Evolutionary conservation across 1,139 yeast species (phyloP).

Genomic region (Lodderomyces theae): DNA sequence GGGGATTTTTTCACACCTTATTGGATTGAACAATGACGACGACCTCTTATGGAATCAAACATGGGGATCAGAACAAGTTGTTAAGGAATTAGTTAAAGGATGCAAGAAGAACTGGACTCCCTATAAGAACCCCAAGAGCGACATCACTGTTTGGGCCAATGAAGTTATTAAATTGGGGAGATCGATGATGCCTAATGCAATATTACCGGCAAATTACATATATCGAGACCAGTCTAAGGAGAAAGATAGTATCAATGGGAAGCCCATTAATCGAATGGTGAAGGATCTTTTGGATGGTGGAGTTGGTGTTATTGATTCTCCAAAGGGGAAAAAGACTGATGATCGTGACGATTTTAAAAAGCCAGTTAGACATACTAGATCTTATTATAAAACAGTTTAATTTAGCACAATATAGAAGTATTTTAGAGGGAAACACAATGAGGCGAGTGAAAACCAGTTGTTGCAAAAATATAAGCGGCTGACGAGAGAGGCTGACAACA

Average conservation of each 20-base stretch:
- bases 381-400: constrained; percentile 27
- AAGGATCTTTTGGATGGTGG: constrained; percentile 25
- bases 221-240: constrained; percentile 27
- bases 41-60: constrained; percentile 57
- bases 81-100: constrained; percentile 66
- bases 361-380: constrained; percentile 38
- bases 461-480: not conserved
- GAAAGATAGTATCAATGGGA: constrained; percentile 8
- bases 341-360: constrained; percentile 28
- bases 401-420: not conserved
- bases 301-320: constrained; percentile 17
- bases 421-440: not conserved
- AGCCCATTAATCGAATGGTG: constrained; percentile 29
- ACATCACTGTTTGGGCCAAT: constrained; percentile 61
- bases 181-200: constrained; percentile 62
- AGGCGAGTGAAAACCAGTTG: not conserved
- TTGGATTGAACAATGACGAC: constrained; percentile 52
- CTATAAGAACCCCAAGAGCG: constrained; percentile 45
- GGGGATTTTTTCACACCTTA: constrained; percentile 76
- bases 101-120: constrained; percentile 69
- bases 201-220: constrained; percentile 39
- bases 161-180: constrained; percentile 68
- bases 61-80: constrained; percentile 63
- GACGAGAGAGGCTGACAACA: not conserved
- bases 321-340: constrained; percentile 25